These are phyloP conservation scores for Bassia scoparia DNA, from an alignment of 148 eudicot genomes.

Conservation along the genomic window DNA sequence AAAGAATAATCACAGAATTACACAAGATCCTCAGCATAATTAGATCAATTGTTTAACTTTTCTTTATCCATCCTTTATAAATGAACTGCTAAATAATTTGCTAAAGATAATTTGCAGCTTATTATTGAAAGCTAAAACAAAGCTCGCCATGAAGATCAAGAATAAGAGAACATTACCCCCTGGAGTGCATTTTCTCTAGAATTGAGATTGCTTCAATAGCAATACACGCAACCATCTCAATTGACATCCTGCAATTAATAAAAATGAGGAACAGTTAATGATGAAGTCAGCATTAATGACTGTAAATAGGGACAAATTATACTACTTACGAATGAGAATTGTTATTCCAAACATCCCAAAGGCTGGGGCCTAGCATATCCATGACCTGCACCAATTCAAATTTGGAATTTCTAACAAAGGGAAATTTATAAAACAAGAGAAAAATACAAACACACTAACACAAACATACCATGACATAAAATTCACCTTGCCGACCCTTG, in stretches of 20 bases:
- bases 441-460: background rate
- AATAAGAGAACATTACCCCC: constrained; percentile 47
- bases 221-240: constrained; percentile 94
- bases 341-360: constrained; percentile 96
- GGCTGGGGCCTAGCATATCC: constrained; percentile 98
- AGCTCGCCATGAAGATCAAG: background rate
- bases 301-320: background rate
- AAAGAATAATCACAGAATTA: background rate
- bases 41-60: background rate
- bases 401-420: constrained; percentile 2
- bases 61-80: background rate
- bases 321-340: constrained; percentile 64
- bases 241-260: constrained; percentile 59
- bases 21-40: background rate
- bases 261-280: background rate
- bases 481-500: constrained; percentile 78
- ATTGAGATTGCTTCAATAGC: constrained; percentile 93
- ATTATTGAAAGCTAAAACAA: background rate
- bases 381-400: constrained; percentile 53
- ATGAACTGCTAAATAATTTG: background rate
- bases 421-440: constrained; percentile 8
- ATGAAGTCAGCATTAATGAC: background rate
- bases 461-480: constrained; percentile 68
- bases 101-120: background rate
- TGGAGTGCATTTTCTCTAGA: constrained; percentile 83